Percentiles rank a stretch among this genome's conserved stretches.
Evolutionary conservation across 2,329 filamentous ascomycete species (phyloP).

Genomic region (Paraconiothyrium brasiliense): DNA sequence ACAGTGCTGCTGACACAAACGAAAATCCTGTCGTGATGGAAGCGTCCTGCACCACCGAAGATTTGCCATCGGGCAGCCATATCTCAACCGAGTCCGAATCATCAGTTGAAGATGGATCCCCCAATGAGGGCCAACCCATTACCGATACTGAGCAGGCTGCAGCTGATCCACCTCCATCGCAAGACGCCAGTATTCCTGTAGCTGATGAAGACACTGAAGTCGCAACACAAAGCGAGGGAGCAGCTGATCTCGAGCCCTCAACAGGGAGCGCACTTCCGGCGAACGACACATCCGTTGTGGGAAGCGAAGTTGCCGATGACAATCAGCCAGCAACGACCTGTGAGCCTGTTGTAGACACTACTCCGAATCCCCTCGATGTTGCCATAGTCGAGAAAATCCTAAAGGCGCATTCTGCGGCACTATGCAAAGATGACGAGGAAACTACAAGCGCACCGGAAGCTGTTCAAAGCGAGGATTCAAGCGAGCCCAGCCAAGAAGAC

Average conservation of each 20-base stretch:
- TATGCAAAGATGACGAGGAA: neutral
- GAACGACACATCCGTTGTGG: constrained; percentile 1
- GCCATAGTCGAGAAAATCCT: constrained; percentile 1
- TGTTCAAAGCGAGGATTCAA: no score
- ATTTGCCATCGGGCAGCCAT: constrained; percentile 2
- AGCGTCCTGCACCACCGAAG: constrained; percentile 9
- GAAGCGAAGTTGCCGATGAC: neutral
- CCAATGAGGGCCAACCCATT: neutral
- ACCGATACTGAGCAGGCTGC: constrained; percentile 8
- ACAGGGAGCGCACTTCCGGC: neutral
- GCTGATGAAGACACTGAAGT: neutral
- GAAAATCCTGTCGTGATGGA: constrained; percentile 10
- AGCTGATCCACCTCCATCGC: constrained; percentile 1
- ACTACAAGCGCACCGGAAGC: neutral
- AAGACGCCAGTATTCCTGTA: neutral
- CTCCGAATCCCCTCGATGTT: neutral
- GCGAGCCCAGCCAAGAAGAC: neutral
- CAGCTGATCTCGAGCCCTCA: neutral
- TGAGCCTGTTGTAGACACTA: constrained; percentile 12
- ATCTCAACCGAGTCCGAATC: constrained; percentile 3
- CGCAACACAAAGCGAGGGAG: neutral
- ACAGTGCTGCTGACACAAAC: neutral
- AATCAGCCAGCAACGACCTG: neutral
- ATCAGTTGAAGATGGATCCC: neutral
- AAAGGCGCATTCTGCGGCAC: neutral